Evolutionary conservation across 306 rosid species (phyloP), one percentile per base, ranked within the genome.

Genomic region (Begonia masoniana): DNA sequence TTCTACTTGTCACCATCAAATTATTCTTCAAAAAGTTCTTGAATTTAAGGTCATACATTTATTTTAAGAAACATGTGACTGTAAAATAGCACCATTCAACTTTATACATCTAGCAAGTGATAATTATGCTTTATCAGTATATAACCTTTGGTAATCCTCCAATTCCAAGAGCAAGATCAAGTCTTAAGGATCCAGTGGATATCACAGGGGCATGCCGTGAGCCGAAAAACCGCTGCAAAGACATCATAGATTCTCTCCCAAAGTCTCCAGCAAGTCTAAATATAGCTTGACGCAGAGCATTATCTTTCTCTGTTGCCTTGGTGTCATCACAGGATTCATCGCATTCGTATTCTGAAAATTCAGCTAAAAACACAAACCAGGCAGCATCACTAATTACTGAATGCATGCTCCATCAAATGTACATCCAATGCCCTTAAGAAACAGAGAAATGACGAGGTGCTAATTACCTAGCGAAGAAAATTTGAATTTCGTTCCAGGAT

Each of bases 61-160:
- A 5, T 31, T 31, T 3, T 31, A 31, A 31, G 39, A 31, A 31
- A 31, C 39, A 31, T 31, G 9, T 5, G 9, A 31, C 39, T 31
- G 39, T 31, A 31, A 31, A 31, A 31, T 1, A 31, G 39, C 39
- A 31, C 39, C 39, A 31, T 31, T 31, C 39, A 31, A 31, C 39
- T 31, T 31, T 7, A 31, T 31, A 31, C 39, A 31, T 7, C 39
- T 5, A 31, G 39, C 39, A 31, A 31, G 39, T 31, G 39, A 31
- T 31, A 31, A 31, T 31, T 31, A 31, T 31, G n/a, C 53, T 51
- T 3, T 12, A 45, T 42, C 60, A 49, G 36, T 54, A 35, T 52
- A 41, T 49, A 42, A 84, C 97, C 86, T 82, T 84, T 17, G 94
- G 94, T 55, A 88, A 72, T 58, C 95, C 97, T 62, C 97, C 94